Base-by-base conservation (phyloP, 2,329 filamentous ascomycete genomes). In the Parasarocladium wereldwijsianum region DNA sequence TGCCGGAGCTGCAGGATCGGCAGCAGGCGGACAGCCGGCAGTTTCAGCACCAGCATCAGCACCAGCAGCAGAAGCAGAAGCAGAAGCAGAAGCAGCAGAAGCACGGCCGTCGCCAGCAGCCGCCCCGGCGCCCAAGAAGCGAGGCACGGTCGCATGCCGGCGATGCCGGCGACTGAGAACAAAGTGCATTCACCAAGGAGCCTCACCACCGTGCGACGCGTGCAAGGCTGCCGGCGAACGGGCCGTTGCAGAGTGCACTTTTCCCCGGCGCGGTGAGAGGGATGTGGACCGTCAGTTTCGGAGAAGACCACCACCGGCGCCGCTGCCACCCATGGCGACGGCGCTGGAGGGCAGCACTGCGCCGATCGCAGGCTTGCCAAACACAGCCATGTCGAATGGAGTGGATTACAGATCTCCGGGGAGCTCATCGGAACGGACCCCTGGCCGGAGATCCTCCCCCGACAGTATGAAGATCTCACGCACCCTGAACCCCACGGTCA, bases 151-250 rank as follows among this genome's bases (percentile, higher is more conserved):
- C 9, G 41, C 41, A 17, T 44, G 40, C 34, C 36, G 41, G n/a
- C 41, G 42, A n/a, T 44, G 41, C 32, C 40, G 42, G n/a, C 37
- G 42, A 11, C 32, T 40, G 2, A 36, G 42, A 6, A 38, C 40
- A 6, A 44, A 40, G 33, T 44, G 42, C 29, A 26, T 40, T 14
- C 41, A 43, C 33, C 22, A 34, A 8, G 20, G 31, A 9, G 18
- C 22, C 8, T 8, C 8, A 11, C 38, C 40, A 21, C 41, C 41
- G 3, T 43, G 41, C 19, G 35, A 42, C n/a, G 37, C 36, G 8
- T 43, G 41, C 28, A 26, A 18, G 8, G 13, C 32, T 9, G 34
- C 35, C 14, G 41, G 40, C 8, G 26, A 31, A 5, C 15, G 28
- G 8, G 23, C 20, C 10, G 33, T 35, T 3, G 29, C 32, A 8